Base-by-base conservation (phyloP, 768 basidiomycete species). In the Russula emetica region DNA sequence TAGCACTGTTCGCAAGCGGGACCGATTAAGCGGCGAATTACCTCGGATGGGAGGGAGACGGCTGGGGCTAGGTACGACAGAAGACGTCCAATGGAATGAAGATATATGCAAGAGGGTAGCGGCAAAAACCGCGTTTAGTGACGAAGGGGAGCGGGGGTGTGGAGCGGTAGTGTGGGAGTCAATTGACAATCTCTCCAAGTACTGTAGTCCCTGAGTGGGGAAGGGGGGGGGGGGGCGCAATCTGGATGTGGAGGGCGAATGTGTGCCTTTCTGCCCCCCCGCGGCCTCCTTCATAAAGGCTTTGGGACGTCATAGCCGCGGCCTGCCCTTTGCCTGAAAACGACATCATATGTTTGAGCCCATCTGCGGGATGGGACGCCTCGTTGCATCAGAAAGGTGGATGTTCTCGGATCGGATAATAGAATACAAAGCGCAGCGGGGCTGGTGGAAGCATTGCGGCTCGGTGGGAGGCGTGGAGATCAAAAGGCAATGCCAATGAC, bases 311-410 rank as follows among this genome's bases (percentile, higher is more conserved):
- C 63, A 64, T 64, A 56, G 59, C n/a, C 59, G 59, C 34, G 63
- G 38, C 63, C 59, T 56, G 54, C 59, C 63, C 63, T 64, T n/a
- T 61, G 49, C 63, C 63, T 64, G 59, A 52, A 64, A 60, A 50
- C 63, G 63, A 64, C 59, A 60, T 64, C 58, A 60, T 64, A 54
- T 34, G 45, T 2, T n/a, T 28, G n/a, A n/a, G n/a, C 11, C 30
- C 13, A 63, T 38, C 45, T 7, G 30, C 18, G 30, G 32, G 32
- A 40, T 26, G 30, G 40, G 3, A 26, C 3, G 59, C 63, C 63
- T 61, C 63, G 63, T 61, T 60, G 59, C 54, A 45, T 52, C 54
- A 28, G 44, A 54, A 55, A 58, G 6, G 36, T 22, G 47, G 50
- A 54, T 45, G 36, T 26, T 2, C 7, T 53, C 59, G 51, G 59